Evolutionary conservation across 2,329 filamentous ascomycete species (phyloP).

Genomic region (Penicillium sp.): DNA sequence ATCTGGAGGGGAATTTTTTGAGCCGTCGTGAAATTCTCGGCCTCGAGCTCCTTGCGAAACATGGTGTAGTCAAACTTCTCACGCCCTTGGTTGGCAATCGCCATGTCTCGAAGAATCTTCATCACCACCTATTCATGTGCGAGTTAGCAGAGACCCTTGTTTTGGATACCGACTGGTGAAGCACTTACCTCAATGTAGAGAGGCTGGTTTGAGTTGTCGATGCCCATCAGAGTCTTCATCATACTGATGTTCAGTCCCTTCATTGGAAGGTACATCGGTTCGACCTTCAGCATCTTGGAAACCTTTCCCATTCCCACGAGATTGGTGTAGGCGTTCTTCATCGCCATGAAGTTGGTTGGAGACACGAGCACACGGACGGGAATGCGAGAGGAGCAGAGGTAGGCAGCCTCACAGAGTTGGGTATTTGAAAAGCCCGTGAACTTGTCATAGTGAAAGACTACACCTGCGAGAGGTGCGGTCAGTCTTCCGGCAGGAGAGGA

Average conservation of each 20-base stretch:
- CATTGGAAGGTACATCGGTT: conserved; percentile 55
- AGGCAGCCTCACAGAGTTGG: conserved; percentile 62
- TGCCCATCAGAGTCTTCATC: conserved; percentile 63
- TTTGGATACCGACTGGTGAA: too few species aligned
- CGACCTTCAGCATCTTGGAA: conserved; percentile 47
- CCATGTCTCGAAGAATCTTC: conserved; percentile 60
- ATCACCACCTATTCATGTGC: conserved; percentile 46
- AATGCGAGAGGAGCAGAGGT: conserved; percentile 56
- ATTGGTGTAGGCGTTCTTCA: conserved; percentile 51
- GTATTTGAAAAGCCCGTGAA: conserved; percentile 46
- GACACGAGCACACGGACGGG: conserved; percentile 60
- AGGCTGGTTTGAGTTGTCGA: conserved; percentile 52
- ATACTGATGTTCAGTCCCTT: conserved; percentile 58
- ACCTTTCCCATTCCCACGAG: conserved; percentile 37
- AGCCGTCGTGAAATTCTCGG: conserved; percentile 50
- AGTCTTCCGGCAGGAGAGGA: conserved; percentile 51
- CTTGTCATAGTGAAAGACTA: conserved; percentile 64
- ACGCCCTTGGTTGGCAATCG: conserved; percentile 43
- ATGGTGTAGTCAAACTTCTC: conserved; percentile 53
- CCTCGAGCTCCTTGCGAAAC: conserved; percentile 49
- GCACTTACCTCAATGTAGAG: conserved; percentile 57
- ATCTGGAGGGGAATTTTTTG: conserved; percentile 65
- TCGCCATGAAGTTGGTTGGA: conserved; percentile 52
- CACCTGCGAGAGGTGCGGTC: conserved; percentile 55
- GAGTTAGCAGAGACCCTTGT: conserved; percentile 1